Conservation (phyloP, 1,139 yeast species). For the Taphrina flavorubra region DNA sequence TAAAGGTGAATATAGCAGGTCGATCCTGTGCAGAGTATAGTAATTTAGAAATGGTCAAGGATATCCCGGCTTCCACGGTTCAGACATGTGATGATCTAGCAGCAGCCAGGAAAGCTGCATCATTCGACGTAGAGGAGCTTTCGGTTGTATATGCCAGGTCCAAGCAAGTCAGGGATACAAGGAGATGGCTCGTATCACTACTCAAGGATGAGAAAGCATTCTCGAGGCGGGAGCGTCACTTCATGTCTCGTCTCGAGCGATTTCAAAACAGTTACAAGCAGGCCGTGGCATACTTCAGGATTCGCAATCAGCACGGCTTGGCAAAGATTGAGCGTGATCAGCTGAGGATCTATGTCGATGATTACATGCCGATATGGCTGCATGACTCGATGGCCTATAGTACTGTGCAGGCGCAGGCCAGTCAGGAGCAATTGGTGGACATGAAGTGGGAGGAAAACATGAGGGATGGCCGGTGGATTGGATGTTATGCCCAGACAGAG, state of each 20-base stretch:
- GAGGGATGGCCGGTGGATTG: conserved; percentile 31
- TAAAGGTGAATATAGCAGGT: too few relatives aligned
- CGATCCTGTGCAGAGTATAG: not conserved
- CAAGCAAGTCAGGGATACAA: conserved; percentile 27
- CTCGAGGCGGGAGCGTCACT: conserved; percentile 31
- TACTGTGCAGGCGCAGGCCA: conserved; percentile 41
- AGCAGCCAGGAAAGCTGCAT: conserved; percentile 18
- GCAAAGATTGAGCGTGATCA: conserved; percentile 33
- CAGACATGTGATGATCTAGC: conserved; percentile 33
- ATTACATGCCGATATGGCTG: conserved; percentile 40
- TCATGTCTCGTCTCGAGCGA: conserved; percentile 35
- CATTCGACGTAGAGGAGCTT: conserved; percentile 21
- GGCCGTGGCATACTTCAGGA: conserved; percentile 33
- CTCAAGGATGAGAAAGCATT: conserved; percentile 28
- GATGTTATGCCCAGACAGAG: conserved; percentile 91
- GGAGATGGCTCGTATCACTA: conserved; percentile 37
- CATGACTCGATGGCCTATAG: conserved; percentile 42
- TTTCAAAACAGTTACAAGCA: conserved; percentile 36
- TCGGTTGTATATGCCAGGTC: conserved; percentile 32
- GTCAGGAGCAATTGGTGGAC: conserved; percentile 39
- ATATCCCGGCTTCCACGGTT: conserved; percentile 14
- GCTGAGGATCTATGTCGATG: conserved; percentile 34
- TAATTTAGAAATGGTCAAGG: not conserved
- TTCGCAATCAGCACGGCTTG: conserved; percentile 28
- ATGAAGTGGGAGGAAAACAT: conserved; percentile 41